Percentiles rank a stretch among this genome's conserved stretches.
Conservation (phyloP, 2,329 filamentous ascomycete genomes). For the Ceratocystis cubensis region DNA sequence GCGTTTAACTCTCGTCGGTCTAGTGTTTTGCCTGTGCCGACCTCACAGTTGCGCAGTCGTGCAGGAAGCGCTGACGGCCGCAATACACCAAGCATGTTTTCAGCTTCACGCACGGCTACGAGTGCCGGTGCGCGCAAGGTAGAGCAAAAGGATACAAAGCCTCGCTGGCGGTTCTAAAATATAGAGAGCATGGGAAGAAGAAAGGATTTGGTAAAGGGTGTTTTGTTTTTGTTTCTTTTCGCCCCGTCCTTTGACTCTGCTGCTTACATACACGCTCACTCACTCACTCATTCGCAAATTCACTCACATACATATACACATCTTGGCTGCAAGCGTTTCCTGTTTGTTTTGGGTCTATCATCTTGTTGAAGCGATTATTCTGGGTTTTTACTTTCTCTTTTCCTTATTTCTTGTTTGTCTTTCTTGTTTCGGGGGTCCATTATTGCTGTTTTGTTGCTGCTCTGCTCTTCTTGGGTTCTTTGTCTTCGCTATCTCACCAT, state of each 20-base stretch:
- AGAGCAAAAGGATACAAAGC: slow-evolving; percentile 32
- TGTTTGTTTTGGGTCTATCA: too few relatives aligned
- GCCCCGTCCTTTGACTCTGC: too few relatives aligned
- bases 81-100: slow-evolving; percentile 37
- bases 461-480: too few relatives aligned
- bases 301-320: too few relatives aligned
- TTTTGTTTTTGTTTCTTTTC: slow-evolving; percentile 4
- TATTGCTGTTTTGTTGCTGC: too few relatives aligned
- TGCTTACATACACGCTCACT: too few relatives aligned
- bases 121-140: slow-evolving; percentile 30
- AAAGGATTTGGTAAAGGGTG: background rate
- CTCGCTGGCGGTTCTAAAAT: slow-evolving; percentile 37
- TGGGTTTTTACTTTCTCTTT: too few relatives aligned
- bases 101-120: slow-evolving; percentile 34
- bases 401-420: too few relatives aligned
- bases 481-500: too few relatives aligned
- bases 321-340: too few relatives aligned
- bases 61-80: slow-evolving; percentile 30
- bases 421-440: too few relatives aligned
- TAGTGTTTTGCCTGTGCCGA: slow-evolving; percentile 42
- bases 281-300: too few relatives aligned
- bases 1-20: slow-evolving; percentile 36
- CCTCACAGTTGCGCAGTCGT: slow-evolving; percentile 26
- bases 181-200: background rate
- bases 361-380: background rate